phyloP scores from a whole-genome alignment of 2,329 filamentous ascomycete genomes.

The Botrytis paeoniae region DNA sequence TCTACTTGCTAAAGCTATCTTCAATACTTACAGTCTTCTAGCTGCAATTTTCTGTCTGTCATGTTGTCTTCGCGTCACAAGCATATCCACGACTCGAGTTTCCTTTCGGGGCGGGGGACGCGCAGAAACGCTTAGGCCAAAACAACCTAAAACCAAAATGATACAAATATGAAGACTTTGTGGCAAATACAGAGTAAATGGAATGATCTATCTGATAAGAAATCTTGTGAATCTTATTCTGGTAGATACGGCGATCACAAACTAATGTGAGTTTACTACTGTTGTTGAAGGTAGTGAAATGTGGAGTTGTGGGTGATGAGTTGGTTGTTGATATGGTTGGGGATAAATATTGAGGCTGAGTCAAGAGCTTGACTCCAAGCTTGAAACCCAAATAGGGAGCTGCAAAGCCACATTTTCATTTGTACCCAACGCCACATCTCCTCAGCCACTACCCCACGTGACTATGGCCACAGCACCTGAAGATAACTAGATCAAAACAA shows the following conservation, averaged over 20 bases:
- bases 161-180: conserved; percentile 16
- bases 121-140: conserved; percentile 22
- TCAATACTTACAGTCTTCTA: conserved; percentile 74
- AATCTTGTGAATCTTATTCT: neutral
- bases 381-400: neutral
- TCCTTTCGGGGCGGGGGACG: conserved; percentile 21
- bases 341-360: conserved; percentile 15
- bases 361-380: neutral
- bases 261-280: neutral
- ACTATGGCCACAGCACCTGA: accelerated
- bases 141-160: conserved; percentile 22
- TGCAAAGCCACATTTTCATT: neutral
- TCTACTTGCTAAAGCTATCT: neutral
- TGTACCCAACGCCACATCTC: neutral
- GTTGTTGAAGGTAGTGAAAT: neutral
- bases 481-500: neutral
- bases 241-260: neutral
- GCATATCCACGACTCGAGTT: conserved; percentile 53
- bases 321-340: conserved; percentile 8
- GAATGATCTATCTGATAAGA: neutral
- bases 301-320: conserved; percentile 15
- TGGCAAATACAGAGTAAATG: conserved; percentile 19
- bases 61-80: conserved; percentile 59
- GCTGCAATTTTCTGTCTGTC: conserved; percentile 74
- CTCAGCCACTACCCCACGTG: neutral